Evolutionary conservation across 1,139 yeast genomes (phyloP), one percentile per base, ranked within the genome.

Genomic region (Meyerozyma athensensis): DNA sequence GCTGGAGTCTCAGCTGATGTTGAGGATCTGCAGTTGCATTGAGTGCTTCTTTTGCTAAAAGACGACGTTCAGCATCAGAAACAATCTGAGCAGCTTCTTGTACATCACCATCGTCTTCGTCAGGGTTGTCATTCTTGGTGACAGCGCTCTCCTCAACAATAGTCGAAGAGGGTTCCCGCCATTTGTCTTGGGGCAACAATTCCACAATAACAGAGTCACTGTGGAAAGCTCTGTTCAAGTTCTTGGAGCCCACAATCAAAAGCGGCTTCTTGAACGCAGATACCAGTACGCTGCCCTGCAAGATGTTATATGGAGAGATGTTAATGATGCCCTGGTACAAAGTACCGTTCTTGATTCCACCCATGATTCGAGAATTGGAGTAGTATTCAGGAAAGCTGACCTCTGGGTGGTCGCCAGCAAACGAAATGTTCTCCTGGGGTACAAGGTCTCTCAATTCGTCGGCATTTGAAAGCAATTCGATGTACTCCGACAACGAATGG

Each of bases 121-220:
- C 84, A 4, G 82, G 78, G 44, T 77, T 68, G 43, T 77, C 83
- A 46, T 77, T 72, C n/a, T 74, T 79, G 36, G 79, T 79, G 31
- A 79, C 64, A 22, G 72, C 67, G 38, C 75, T 81, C 44, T 86
- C 95, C 52, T 89, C 97, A 34, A 90, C 65, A 35, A 87, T 81
- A 35, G 84, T 78, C 4, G 83, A 65, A 0, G 95, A 80, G 3
- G 96, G 96, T 36, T 79, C 81, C 52, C 85, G 83, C 98, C 98
- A 94, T 56, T 86, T 80, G 28, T 74, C 72, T 49, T 85, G 77
- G 2, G 97, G 97, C 36, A 94, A 68, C 33, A 94, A 67, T 61
- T 94, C 97, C 5, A 94, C 89, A 36, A 89, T 86, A 12, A 94
- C 97, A 16, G 81, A 77, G 54, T 94, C 99, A 24, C 96, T 90